phyloP scores from a whole-genome alignment of 768 basidiomycete species.

The Collybia mongolica region DNA sequence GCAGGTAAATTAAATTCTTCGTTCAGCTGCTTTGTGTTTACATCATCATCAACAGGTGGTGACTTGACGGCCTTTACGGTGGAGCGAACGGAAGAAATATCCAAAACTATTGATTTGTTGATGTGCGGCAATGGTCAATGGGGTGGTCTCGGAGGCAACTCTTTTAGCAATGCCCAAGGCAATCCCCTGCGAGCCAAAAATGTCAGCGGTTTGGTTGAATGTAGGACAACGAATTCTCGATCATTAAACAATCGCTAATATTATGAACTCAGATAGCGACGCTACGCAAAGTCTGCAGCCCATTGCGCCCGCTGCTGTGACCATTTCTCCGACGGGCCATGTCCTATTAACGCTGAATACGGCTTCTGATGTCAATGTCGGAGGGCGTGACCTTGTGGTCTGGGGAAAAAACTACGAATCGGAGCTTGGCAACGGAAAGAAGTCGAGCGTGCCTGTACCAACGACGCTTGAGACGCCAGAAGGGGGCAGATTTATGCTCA shows the following conservation, averaged over 20 bases:
- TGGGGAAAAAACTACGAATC: conserved; percentile 77
- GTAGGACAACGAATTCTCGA: conserved; percentile 41
- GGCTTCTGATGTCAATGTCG: conserved; percentile 41
- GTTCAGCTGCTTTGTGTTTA: background rate
- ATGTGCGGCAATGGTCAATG: conserved; percentile 84
- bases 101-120: conserved; percentile 46
- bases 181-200: conserved; percentile 72
- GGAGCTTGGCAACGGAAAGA: conserved; percentile 76
- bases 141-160: conserved; percentile 71
- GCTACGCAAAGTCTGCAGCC: conserved; percentile 55
- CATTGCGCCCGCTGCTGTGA: conserved; percentile 59
- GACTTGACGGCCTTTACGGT: conserved; percentile 78
- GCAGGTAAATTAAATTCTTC: conserved; percentile 43
- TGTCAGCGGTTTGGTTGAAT: conserved; percentile 84
- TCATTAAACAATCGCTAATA: conserved; percentile 4
- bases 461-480: conserved; percentile 46
- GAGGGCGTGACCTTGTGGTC: conserved; percentile 63
- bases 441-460: conserved; percentile 56
- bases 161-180: conserved; percentile 70
- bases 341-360: conserved; percentile 75
- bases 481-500: conserved; percentile 61
- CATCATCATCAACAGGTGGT: conserved; percentile 45
- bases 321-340: conserved; percentile 75
- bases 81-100: conserved; percentile 38
- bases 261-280: conserved; percentile 61